Evolutionary conservation across 768 basidiomycete species (phyloP).

Genomic region (Termitomyces sp.): DNA sequence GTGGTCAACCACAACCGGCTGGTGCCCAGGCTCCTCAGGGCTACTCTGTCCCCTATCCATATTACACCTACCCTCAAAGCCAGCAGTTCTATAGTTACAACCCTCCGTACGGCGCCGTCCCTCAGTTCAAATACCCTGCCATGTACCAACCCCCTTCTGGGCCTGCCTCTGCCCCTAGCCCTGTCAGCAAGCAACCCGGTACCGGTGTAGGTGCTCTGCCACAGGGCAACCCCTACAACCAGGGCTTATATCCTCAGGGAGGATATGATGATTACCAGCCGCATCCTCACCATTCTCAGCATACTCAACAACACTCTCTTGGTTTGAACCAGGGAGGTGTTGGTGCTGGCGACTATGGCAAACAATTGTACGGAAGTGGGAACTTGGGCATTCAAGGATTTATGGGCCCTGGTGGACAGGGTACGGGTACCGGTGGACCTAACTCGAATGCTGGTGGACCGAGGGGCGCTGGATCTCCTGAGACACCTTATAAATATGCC

Average conservation of each 20-base stretch:
- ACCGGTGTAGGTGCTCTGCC: slow-evolving; percentile 43
- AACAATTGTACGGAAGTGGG: slow-evolving; percentile 43
- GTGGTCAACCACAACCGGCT: slow-evolving; percentile 57
- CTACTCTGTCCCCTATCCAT: slow-evolving; percentile 58
- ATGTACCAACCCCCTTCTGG: slow-evolving; percentile 74
- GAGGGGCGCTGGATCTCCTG: slow-evolving; percentile 58
- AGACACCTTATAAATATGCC: slow-evolving; percentile 72
- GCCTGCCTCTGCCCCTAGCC: slow-evolving; percentile 61
- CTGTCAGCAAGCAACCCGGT: slow-evolving; percentile 63
- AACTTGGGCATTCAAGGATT: slow-evolving; percentile 65
- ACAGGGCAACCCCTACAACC: slow-evolving; percentile 56
- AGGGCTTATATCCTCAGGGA: slow-evolving; percentile 60
- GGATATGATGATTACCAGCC: slow-evolving; percentile 47
- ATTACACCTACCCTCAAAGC: slow-evolving; percentile 69
- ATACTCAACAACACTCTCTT: slow-evolving; percentile 50
- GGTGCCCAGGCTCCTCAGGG: slow-evolving; percentile 59
- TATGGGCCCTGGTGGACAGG: slow-evolving; percentile 57
- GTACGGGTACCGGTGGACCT: slow-evolving; percentile 34
- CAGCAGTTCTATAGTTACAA: slow-evolving; percentile 74
- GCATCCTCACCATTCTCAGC: slow-evolving; percentile 44
- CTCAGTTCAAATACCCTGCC: slow-evolving; percentile 75
- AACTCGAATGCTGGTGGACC: slow-evolving; percentile 43
- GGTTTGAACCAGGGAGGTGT: slow-evolving; percentile 38
- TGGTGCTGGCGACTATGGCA: slow-evolving; percentile 38
- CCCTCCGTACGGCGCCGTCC: slow-evolving; percentile 45